Conservation (phyloP, 2,329 filamentous ascomycete genomes). For the Trichoderma guizhouense region DNA sequence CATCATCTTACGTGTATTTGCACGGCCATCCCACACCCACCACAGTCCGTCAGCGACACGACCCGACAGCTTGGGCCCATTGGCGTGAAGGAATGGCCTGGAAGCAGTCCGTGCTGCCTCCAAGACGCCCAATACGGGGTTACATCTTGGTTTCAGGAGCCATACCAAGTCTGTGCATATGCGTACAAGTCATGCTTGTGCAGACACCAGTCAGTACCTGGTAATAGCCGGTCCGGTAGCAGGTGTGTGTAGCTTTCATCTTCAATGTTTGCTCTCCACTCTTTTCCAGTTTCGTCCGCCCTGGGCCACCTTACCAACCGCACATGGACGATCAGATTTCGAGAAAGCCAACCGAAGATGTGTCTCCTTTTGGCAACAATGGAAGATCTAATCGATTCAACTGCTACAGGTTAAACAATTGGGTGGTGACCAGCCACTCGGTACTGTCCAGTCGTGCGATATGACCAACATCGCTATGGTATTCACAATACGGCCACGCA, state of each 20-base stretch:
- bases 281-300: background rate
- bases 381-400: background rate
- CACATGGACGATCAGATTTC: background rate
- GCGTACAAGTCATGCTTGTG: background rate
- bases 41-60: background rate
- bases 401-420: background rate
- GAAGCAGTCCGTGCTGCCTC: background rate
- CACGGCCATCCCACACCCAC: background rate
- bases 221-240: background rate
- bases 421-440: background rate
- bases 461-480: background rate
- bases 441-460: background rate
- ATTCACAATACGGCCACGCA: background rate
- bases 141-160: conserved; percentile 5
- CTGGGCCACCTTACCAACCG: background rate
- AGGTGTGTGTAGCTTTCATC: background rate
- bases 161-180: background rate
- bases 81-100: background rate
- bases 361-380: background rate
- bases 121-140: background rate
- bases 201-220: background rate
- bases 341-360: background rate
- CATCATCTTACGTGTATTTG: background rate
- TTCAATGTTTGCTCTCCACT: background rate
- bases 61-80: conserved; percentile 15